Base-by-base conservation (phyloP, 805 yeast genomes). In the Komagataella mondaviorum region DNA sequence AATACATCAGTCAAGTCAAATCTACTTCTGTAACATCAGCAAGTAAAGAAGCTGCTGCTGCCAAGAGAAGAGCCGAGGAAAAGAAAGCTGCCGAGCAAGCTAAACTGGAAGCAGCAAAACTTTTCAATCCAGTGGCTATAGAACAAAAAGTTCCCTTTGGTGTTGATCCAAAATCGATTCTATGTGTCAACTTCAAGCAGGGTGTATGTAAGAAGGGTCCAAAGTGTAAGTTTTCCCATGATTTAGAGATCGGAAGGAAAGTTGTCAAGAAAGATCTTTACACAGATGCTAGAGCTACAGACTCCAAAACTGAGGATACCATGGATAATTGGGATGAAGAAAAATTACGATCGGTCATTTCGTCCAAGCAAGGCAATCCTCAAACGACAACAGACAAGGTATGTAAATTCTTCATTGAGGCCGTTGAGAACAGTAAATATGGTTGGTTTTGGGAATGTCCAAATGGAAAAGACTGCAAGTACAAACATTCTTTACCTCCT, bases 391-490 rank as follows among this genome's bases (percentile, higher is more conserved):
- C 99, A 0, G 97, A 91, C 57, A 93, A 78, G 58, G 87, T 93
- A 49, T 93, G 99, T 77, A 93, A 90, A 66, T 80, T 67, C 68
- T 95, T 93, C 71, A 87, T 93, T 57, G 96, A 89, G 54, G 98
- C 99, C 0, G 97, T 93, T 53, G 99, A 93, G 64, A 88, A 89
- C 63, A 93, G 91, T 53, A 91, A 91, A 64, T 93, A 93, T 65
- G 99, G 99, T 63, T 93, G 99, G 99, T 90, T 93, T 69, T 93
- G 99, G 99, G 75, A 77, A 18, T 93, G 99, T 72, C 99, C 99
- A 23, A 88, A 88, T 59, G 97, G 96, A 57, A 80, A 85, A 55
- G 84, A 80, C 54, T 93, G 99, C 78, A 91, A 84, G 73, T 93
- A 93, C 72, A 83, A 80, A 68, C 99, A 93, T 68, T 85, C 97